Evolutionary conservation across 306 rosid genomes (phyloP).

Genomic region (Parietaria judaica): DNA sequence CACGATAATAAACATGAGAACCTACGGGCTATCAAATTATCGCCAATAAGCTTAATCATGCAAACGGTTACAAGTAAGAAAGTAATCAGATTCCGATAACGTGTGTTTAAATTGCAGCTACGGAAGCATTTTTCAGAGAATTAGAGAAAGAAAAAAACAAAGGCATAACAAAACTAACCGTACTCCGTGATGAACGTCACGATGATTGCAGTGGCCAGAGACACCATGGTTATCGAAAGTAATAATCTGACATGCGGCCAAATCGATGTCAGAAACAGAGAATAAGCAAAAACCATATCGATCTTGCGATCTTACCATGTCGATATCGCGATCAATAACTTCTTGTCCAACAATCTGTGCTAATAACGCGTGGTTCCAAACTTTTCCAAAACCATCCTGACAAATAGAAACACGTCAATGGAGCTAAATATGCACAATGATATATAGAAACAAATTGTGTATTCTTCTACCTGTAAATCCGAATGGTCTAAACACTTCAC

Average conservation of each 20-base stretch:
- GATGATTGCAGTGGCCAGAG: slow-evolving; percentile 90
- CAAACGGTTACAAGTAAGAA: no score
- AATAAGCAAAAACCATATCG: slow-evolving; percentile 35
- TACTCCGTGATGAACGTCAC: slow-evolving; percentile 68
- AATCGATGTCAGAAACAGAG: neutral
- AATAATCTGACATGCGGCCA: slow-evolving; percentile 50
- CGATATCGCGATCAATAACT: slow-evolving; percentile 35
- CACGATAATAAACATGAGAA: neutral
- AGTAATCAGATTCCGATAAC: no score
- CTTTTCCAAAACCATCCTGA: slow-evolving; percentile 87
- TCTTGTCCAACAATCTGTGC: slow-evolving; percentile 50
- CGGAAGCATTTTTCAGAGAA: no score
- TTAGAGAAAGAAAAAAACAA: neutral
- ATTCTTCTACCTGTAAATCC: slow-evolving; percentile 58
- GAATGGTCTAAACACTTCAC: slow-evolving; percentile 74
- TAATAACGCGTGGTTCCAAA: slow-evolving; percentile 59
- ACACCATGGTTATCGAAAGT: slow-evolving; percentile 76
- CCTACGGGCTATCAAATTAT: neutral
- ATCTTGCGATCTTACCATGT: slow-evolving; percentile 52
- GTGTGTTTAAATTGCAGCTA: no score
- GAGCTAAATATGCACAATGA: slow-evolving; percentile 17
- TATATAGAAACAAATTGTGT: slow-evolving; percentile 1
- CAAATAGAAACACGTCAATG: slow-evolving; percentile 16
- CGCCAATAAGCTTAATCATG: no score
- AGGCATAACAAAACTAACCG: slow-evolving; percentile 37